Percentiles rank a stretch among this genome's conserved stretches.
phyloP scores from a whole-genome alignment of 257 asterid genomes.

The Solanum ossicruentum region DNA sequence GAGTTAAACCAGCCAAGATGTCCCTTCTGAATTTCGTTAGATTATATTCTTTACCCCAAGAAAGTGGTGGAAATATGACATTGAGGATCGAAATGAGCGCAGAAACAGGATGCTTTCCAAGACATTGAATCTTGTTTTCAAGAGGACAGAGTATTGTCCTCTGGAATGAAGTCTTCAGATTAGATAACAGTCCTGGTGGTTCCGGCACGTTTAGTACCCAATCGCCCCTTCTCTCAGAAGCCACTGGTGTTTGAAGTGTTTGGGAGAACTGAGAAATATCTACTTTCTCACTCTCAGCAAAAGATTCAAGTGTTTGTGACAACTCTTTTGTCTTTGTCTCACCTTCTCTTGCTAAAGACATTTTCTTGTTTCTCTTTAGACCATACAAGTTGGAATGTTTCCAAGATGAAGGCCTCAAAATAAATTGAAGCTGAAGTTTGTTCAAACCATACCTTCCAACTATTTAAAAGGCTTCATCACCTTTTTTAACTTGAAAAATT shows the following conservation, averaged over 20 bases:
- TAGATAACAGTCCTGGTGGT: slow-evolving; percentile 12
- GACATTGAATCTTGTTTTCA: not conserved
- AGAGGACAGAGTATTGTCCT: not conserved
- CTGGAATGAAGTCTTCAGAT: not conserved
- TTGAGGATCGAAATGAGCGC: not conserved
- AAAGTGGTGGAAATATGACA: slow-evolving; percentile 17
- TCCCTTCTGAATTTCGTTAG: slow-evolving; percentile 15
- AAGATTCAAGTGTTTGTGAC: slow-evolving; percentile 5
- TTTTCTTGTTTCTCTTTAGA: not conserved
- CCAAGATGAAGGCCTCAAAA: not conserved
- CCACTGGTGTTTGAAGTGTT: slow-evolving; percentile 17
- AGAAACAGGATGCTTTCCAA: not conserved
- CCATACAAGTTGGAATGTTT: not conserved
- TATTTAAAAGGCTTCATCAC: not conserved
- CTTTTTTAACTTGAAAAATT: not conserved
- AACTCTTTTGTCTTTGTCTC: not conserved
- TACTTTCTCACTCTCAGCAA: not conserved
- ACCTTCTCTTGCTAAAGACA: not conserved
- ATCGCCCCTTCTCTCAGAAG: not conserved
- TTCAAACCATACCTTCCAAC: not conserved
- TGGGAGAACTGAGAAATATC: slow-evolving; percentile 14
- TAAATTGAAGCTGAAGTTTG: not conserved
- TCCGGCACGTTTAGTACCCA: slow-evolving; percentile 27
- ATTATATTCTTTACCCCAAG: slow-evolving; percentile 18
- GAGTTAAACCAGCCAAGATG: slow-evolving; percentile 28